Evolutionary conservation across 2,329 filamentous ascomycete genomes (phyloP).

Genomic region (Fusarium cyanostomum): DNA sequence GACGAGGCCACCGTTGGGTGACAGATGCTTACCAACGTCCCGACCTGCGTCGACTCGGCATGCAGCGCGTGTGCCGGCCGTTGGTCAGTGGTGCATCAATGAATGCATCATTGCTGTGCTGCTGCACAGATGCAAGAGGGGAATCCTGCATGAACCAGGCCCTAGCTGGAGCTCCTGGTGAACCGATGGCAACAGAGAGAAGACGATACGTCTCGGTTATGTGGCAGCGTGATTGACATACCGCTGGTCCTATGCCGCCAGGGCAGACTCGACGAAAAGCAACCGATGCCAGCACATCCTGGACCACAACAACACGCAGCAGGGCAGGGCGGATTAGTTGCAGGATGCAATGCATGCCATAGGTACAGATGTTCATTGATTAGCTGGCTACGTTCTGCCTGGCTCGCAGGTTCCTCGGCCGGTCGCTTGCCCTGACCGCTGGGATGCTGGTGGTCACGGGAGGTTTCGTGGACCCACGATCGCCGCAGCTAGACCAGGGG

Average conservation of each 20-base stretch:
- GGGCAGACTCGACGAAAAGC: conserved; percentile 20
- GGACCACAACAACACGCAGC: conserved; percentile 25
- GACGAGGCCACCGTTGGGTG: conserved; percentile 40
- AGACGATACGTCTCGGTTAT: conserved; percentile 26
- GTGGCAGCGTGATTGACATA: conserved; percentile 8
- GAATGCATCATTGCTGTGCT: conserved; percentile 39
- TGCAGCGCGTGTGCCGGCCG: conserved; percentile 33
- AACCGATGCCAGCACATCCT: conserved; percentile 39
- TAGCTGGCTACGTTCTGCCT: conserved; percentile 32
- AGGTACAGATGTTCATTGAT: conserved; percentile 43
- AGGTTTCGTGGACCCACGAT: conserved; percentile 39
- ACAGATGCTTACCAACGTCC: conserved; percentile 32
- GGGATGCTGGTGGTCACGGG: conserved; percentile 39
- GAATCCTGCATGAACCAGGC: conserved; percentile 45
- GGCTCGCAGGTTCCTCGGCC: conserved; percentile 20
- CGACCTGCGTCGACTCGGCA: conserved; percentile 36
- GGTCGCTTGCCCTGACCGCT: conserved; percentile 40
- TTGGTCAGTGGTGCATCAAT: conserved; percentile 35
- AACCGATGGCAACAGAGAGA: conserved; percentile 27
- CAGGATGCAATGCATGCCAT: conserved; percentile 48
- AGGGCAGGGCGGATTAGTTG: conserved; percentile 43
- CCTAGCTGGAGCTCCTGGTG: conserved; percentile 31
- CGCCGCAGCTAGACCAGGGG: conserved; percentile 41
- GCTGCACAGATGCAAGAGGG: conserved; percentile 42
- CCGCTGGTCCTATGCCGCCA: conserved; percentile 17